Conservation (phyloP, 2,329 filamentous ascomycete genomes). For the Sporothrix inflata region DNA sequence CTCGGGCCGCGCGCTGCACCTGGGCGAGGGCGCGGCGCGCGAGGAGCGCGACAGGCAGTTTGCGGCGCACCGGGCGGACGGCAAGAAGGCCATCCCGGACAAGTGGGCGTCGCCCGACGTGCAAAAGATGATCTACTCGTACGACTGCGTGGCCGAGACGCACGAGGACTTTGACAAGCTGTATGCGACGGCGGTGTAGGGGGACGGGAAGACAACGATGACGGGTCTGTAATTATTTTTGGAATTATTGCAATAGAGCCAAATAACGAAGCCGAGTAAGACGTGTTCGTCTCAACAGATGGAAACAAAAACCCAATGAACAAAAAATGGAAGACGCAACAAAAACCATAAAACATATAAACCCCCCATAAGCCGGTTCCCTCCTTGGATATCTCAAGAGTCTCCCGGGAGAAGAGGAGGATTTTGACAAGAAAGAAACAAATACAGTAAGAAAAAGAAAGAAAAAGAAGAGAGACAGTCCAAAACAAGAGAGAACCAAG, state of each 20-base stretch:
- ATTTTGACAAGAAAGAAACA: neutral
- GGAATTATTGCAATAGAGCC: constrained; percentile 8
- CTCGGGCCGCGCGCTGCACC: constrained; percentile 58
- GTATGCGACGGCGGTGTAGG: constrained; percentile 41
- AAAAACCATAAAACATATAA: neutral
- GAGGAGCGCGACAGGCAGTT: constrained; percentile 63
- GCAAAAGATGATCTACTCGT: constrained; percentile 66
- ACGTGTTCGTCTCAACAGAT: neutral
- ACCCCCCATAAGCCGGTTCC: neutral
- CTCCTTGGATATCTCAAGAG: constrained; percentile 10
- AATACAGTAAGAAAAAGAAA: neutral
- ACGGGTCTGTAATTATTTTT: neutral
- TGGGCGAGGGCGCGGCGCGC: constrained; percentile 61
- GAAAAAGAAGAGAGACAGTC: no score
- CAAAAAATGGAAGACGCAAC: neutral
- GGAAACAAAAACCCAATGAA: no score
- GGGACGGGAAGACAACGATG: neutral
- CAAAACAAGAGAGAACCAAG: neutral
- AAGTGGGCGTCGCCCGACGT: constrained; percentile 74
- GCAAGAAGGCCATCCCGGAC: constrained; percentile 59
- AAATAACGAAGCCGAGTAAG: neutral
- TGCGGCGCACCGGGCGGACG: constrained; percentile 50
- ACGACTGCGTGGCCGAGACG: constrained; percentile 62
- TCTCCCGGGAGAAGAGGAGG: neutral
- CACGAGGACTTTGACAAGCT: constrained; percentile 56